Evolutionary conservation across 768 basidiomycete species (phyloP).

Genomic region (Lenzites betulinus): DNA sequence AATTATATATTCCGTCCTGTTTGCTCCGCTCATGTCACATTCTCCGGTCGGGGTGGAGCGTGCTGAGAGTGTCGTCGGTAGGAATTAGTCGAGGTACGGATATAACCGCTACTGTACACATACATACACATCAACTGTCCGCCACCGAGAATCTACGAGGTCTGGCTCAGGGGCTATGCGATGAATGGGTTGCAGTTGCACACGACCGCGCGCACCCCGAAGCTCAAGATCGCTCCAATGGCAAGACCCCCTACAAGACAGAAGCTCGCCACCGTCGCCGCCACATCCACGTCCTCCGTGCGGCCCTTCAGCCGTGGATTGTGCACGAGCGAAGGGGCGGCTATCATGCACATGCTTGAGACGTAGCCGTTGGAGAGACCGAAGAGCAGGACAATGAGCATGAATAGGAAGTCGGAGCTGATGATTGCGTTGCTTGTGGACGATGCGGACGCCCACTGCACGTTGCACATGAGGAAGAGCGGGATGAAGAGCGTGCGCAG

Average conservation of each 20-base stretch:
- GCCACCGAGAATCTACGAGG: background rate
- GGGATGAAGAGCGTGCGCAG: conserved; percentile 82
- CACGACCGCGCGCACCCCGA: conserved; percentile 69
- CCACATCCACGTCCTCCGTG: conserved; percentile 80
- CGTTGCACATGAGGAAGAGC: conserved; percentile 86
- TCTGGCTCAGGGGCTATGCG: background rate
- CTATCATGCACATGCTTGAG: conserved; percentile 77
- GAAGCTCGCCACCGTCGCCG: conserved; percentile 81
- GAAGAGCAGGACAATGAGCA: conserved; percentile 70
- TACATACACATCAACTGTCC: background rate
- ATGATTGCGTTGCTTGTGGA: conserved; percentile 45
- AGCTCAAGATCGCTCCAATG: conserved; percentile 77
- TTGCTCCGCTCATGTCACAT: background rate
- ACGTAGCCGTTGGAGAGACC: conserved; percentile 85
- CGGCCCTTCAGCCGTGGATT: conserved; percentile 71
- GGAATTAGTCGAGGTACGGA: background rate
- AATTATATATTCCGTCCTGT: background rate
- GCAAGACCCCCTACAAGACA: conserved; percentile 76
- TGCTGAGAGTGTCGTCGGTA: no score
- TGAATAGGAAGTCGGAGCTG: conserved; percentile 75
- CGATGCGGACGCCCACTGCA: conserved; percentile 46
- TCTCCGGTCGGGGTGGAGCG: background rate
- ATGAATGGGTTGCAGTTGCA: conserved; percentile 78
- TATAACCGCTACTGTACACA: conserved; percentile 8
- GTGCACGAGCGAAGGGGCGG: conserved; percentile 77